Evolutionary conservation across 768 basidiomycete genomes (phyloP).

Genomic region (Rhodotorula babjevae): DNA sequence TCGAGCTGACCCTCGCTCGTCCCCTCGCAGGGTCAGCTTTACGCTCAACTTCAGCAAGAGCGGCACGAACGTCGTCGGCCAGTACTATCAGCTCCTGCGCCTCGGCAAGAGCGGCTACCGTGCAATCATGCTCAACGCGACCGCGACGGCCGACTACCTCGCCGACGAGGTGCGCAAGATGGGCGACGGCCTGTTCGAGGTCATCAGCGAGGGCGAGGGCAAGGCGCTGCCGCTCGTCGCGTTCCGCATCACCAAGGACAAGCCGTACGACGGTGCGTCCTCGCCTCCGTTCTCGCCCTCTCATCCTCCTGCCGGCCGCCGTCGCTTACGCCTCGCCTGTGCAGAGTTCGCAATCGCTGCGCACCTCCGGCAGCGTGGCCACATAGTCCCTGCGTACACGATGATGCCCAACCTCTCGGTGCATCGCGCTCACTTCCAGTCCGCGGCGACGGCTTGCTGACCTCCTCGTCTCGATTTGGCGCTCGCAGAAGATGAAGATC

Average conservation of each 20-base stretch:
- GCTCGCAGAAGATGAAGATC: conserved; percentile 42
- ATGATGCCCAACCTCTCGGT: conserved; percentile 25
- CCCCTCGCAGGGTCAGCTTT: conserved; percentile 18
- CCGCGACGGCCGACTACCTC: conserved; percentile 42
- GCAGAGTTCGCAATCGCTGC: conserved; percentile 46
- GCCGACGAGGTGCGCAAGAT: conserved; percentile 38
- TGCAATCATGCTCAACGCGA: conserved; percentile 45
- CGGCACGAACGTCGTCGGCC: not conserved
- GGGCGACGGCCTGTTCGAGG: conserved; percentile 38
- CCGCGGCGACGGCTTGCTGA: conserved; percentile 5
- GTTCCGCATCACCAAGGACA: conserved; percentile 41
- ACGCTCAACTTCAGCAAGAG: conserved; percentile 25
- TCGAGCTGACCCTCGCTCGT: no score
- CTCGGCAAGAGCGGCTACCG: conserved; percentile 44
- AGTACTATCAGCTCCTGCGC: conserved; percentile 7
- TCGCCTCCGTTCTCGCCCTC: not conserved
- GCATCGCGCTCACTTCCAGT: not conserved
- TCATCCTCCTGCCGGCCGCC: no score
- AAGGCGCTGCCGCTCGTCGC: conserved; percentile 46
- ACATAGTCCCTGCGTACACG: conserved; percentile 38
- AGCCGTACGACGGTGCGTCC: conserved; percentile 40
- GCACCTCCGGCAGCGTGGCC: conserved; percentile 40
- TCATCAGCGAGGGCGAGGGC: conserved; percentile 40
- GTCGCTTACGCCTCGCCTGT: not conserved
- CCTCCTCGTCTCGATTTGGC: conserved; percentile 14